A percentile compares a stretch with the other conserved stretches of the same genome.
phyloP scores from a whole-genome alignment of 228 moss, liverwort and hornwort species.

The Sphagnum magellanicum region DNA sequence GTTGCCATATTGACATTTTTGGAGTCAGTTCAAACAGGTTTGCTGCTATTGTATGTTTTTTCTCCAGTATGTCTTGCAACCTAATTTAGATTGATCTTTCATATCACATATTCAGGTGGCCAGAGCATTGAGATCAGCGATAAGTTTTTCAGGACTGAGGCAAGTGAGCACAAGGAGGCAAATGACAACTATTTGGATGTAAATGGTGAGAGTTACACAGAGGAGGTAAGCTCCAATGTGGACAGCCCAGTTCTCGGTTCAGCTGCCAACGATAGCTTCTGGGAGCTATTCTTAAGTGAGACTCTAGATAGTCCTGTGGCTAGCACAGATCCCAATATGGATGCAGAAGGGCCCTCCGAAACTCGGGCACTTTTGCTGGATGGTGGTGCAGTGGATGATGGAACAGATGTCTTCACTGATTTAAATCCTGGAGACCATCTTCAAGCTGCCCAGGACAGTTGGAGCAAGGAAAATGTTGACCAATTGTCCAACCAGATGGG shows the following conservation, averaged over 20 bases:
- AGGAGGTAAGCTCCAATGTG: constrained; percentile 33
- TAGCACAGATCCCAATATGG: constrained; percentile 33
- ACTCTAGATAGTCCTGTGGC: constrained; percentile 31
- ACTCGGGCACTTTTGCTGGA: constrained; percentile 25
- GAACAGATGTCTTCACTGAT: constrained; percentile 9
- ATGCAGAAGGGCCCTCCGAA: constrained; percentile 22
- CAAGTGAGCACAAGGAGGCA: constrained; percentile 20
- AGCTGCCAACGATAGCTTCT: constrained; percentile 64
- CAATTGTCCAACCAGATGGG: constrained; percentile 86
- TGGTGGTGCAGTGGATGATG: constrained; percentile 6
- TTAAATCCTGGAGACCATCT: constrained; percentile 19
- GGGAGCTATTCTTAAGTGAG: constrained; percentile 82
- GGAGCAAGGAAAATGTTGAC: constrained; percentile 65
- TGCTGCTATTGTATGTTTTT: too few species aligned
- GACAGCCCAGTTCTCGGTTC: constrained; percentile 35
- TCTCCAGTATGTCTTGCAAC: too few species aligned
- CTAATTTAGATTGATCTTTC: not conserved
- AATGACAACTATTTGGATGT: constrained; percentile 41
- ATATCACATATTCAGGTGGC: constrained; percentile 14
- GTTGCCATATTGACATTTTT: not conserved
- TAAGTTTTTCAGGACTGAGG: constrained; percentile 8
- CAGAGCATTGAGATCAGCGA: constrained; percentile 17
- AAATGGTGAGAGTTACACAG: constrained; percentile 34
- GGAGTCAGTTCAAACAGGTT: not conserved
- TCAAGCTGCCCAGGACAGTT: constrained; percentile 26